Base-by-base conservation (phyloP, 495 filamentous ascomycete genomes). In the Rusavskia elegans region DNA sequence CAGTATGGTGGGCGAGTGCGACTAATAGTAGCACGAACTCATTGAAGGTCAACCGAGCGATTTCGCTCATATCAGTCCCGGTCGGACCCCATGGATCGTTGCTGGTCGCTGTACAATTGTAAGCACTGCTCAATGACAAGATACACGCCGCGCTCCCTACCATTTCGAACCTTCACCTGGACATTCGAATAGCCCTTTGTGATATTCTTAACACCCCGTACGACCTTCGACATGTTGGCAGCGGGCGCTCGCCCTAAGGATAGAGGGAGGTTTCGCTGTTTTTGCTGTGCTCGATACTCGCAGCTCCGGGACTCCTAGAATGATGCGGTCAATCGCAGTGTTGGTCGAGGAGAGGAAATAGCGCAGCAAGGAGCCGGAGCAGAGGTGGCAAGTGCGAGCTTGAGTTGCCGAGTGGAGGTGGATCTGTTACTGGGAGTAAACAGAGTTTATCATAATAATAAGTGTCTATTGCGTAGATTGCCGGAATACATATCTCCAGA, bases 1-100 rank as follows among this genome's bases (percentile, higher is more conserved):
- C 32, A 35, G 32, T 13, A 35, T 35, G 32, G 32, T 35, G 8
- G 8, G 32, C 8, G 32, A 35, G 5, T 35, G 55, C 27, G 45
- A 58, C 61, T 59, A 61, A 54, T 32, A 7, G n/a, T 29, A 41
- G 54, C 17, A 29, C 84, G 64, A 80, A 96, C 90, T 84, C 89
- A 72, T 92, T 89, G 69, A 86, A 99, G 20, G 93, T 97, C 77
- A 97, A 79, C 64, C 88, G 84, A 66, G 93, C 87, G 64, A 99
- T 95, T 69, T 99, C 93, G 65, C 85, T 86, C 93, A 99, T 99
- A 66, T 99, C 90, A 48, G 85, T 93, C 52, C 93, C 93, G 52
- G 89, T 95, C 48, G 93, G 93, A 55, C 93, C 93, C 93, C 93
- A 99, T 71, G 90, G 88, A 66, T 97, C 93, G 67, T 99, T 99